These are phyloP conservation scores for Globisporangium polare DNA, from an alignment of 352 stramenopile species.

Conservation along the genomic window DNA sequence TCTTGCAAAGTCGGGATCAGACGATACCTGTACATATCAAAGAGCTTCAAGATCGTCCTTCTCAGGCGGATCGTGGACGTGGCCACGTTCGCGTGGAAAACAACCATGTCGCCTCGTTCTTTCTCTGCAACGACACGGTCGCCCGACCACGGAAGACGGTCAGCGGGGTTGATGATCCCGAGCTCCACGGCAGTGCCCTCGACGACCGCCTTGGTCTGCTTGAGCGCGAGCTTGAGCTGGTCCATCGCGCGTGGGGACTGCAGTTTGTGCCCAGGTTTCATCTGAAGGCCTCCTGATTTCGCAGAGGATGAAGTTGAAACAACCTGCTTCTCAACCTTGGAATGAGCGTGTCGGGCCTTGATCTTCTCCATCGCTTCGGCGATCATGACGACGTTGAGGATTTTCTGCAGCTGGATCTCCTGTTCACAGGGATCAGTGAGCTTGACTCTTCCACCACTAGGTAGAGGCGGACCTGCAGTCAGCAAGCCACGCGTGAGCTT, in stretches of 20 bases:
- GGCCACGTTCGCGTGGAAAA: slow-evolving; percentile 41
- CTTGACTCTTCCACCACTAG: slow-evolving; percentile 22
- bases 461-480: slow-evolving; percentile 23
- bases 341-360: slow-evolving; percentile 16
- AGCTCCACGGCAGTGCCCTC: slow-evolving; percentile 48
- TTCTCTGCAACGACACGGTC: slow-evolving; percentile 19
- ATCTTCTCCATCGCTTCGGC: slow-evolving; percentile 35
- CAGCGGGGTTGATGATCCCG: slow-evolving; percentile 27
- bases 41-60: slow-evolving; percentile 53
- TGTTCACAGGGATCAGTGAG: slow-evolving; percentile 31
- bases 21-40: slow-evolving; percentile 40
- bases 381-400: slow-evolving; percentile 43
- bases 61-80: slow-evolving; percentile 50
- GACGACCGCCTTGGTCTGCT: slow-evolving; percentile 47
- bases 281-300: slow-evolving; percentile 2
- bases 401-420: slow-evolving; percentile 49
- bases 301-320: neutral
- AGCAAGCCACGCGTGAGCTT: slow-evolving; percentile 45
- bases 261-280: slow-evolving; percentile 5
- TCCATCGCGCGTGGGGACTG: slow-evolving; percentile 21
- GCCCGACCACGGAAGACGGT: slow-evolving; percentile 45
- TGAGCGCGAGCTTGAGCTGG: slow-evolving; percentile 33
- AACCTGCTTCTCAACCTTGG: neutral
- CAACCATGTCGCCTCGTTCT: slow-evolving; percentile 21
- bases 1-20: slow-evolving; percentile 52